Evolutionary conservation across 2,329 filamentous ascomycete genomes (phyloP).

Genomic region (Pseudocercospora crystallina): DNA sequence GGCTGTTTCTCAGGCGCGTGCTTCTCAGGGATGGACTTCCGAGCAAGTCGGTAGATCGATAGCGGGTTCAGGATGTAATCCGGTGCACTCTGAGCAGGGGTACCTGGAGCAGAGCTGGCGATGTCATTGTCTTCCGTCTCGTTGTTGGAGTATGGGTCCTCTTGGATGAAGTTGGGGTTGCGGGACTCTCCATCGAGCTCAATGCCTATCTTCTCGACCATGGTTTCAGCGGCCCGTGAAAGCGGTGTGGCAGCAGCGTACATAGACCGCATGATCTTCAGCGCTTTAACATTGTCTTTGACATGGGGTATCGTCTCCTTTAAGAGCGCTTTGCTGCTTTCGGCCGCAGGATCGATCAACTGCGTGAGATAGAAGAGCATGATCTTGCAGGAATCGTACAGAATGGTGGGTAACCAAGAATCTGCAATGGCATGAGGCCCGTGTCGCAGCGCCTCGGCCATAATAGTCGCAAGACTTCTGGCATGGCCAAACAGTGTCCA

Average conservation of each 20-base stretch:
- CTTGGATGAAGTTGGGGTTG: constrained; percentile 22
- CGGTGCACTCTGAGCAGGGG: constrained; percentile 26
- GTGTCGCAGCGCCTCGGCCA: constrained; percentile 26
- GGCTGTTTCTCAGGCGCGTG: constrained; percentile 25
- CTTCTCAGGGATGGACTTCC: constrained; percentile 27
- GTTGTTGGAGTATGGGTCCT: constrained; percentile 25
- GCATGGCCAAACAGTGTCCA: constrained; percentile 25
- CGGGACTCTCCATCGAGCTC: constrained; percentile 18
- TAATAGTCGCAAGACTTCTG: constrained; percentile 24
- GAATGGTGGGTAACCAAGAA: constrained; percentile 25
- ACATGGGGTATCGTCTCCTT: constrained; percentile 26
- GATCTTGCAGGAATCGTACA: constrained; percentile 28
- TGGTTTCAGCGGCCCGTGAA: constrained; percentile 22
- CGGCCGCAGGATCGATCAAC: constrained; percentile 22
- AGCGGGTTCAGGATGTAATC: constrained; percentile 27
- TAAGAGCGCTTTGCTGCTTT: constrained; percentile 21
- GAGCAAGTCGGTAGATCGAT: constrained; percentile 26
- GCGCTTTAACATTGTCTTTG: constrained; percentile 24
- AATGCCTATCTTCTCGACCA: constrained; percentile 27
- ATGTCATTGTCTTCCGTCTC: constrained; percentile 18
- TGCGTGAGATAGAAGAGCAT: constrained; percentile 29
- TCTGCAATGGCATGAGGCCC: constrained; percentile 27
- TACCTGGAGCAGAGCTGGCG: constrained; percentile 20
- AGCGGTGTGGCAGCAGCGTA: constrained; percentile 25
- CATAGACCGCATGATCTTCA: constrained; percentile 28